phyloP scores from a whole-genome alignment of 2,329 filamentous ascomycete species.

The Bretziella fagacearum region DNA sequence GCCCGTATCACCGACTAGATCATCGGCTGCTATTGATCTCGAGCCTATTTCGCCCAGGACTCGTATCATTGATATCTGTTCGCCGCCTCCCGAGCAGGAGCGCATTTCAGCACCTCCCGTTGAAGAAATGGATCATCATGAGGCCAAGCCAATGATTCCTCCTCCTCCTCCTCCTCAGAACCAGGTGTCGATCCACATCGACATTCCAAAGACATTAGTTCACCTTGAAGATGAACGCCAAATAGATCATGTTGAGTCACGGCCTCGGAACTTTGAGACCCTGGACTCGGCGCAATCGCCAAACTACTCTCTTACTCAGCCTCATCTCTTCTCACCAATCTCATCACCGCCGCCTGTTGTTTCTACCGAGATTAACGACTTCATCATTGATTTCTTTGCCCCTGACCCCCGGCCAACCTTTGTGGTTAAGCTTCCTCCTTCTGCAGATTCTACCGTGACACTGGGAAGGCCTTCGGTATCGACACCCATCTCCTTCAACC shows the following conservation, averaged over 20 bases:
- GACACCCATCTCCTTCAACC: not conserved
- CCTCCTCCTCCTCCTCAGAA: not conserved
- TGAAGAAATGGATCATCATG: not conserved
- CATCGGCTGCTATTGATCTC: not conserved
- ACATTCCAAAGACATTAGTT: not conserved
- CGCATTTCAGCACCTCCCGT: not conserved
- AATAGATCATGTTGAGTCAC: not conserved
- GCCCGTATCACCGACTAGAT: not conserved
- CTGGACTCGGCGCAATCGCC: not conserved
- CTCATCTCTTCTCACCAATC: conserved; percentile 1
- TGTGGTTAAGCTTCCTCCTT: conserved; percentile 17
- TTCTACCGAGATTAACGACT: conserved; percentile 2
- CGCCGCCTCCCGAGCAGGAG: not conserved
- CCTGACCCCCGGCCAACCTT: conserved; percentile 28
- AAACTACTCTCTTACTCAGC: not conserved
- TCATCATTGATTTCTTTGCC: conserved; percentile 24
- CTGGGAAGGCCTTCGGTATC: not conserved
- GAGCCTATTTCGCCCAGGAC: not conserved
- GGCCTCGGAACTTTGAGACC: not conserved
- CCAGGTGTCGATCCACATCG: not conserved
- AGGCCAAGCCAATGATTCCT: not conserved
- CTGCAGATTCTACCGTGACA: not conserved
- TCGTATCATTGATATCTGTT: not conserved
- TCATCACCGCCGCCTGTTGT: not conserved
- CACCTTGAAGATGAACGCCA: not conserved